Evolutionary conservation across 345 rosid species (phyloP).

Genomic region (Gossypium anomalum): DNA sequence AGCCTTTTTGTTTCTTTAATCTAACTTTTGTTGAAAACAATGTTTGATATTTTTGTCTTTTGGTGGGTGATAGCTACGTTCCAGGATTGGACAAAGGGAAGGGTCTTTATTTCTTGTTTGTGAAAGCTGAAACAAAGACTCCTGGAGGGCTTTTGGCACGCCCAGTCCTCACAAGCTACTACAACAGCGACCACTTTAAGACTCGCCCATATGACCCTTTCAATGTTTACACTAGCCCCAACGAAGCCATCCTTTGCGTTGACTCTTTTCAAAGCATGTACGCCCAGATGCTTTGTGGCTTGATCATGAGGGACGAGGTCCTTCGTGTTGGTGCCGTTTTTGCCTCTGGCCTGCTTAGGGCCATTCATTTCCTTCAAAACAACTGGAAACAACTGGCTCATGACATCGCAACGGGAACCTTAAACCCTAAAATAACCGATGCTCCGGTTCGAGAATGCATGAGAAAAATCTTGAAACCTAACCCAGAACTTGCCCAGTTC

Average conservation of each 20-base stretch:
- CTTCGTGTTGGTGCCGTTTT: slow-evolving; percentile 87
- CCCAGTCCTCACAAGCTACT: slow-evolving; percentile 90
- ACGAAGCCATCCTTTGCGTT: slow-evolving; percentile 74
- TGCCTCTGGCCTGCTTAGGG: slow-evolving; percentile 82
- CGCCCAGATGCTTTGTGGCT: slow-evolving; percentile 83
- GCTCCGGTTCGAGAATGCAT: slow-evolving; percentile 41
- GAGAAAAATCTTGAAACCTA: slow-evolving; percentile 50
- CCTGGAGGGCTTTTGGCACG: slow-evolving; percentile 78
- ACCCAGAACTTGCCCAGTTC: slow-evolving; percentile 54
- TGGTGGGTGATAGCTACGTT: slow-evolving; percentile 47
- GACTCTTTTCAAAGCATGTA: slow-evolving; percentile 94
- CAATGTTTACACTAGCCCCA: slow-evolving; percentile 80
- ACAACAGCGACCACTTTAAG: slow-evolving; percentile 79
- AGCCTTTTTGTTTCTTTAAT: not conserved
- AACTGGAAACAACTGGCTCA: slow-evolving; percentile 58
- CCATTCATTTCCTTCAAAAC: slow-evolving; percentile 69
- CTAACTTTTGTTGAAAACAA: not conserved
- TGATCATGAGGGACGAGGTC: slow-evolving; percentile 59
- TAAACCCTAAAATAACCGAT: slow-evolving; percentile 53
- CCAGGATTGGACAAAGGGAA: slow-evolving; percentile 82
- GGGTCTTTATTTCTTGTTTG: slow-evolving; percentile 72
- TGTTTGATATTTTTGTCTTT: not conserved
- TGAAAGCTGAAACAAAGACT: slow-evolving; percentile 77
- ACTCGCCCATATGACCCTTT: slow-evolving; percentile 67
- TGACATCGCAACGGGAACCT: slow-evolving; percentile 55